Conservation (phyloP, 1,284 basidiomycete species). For the Cerioporus squamosus region DNA sequence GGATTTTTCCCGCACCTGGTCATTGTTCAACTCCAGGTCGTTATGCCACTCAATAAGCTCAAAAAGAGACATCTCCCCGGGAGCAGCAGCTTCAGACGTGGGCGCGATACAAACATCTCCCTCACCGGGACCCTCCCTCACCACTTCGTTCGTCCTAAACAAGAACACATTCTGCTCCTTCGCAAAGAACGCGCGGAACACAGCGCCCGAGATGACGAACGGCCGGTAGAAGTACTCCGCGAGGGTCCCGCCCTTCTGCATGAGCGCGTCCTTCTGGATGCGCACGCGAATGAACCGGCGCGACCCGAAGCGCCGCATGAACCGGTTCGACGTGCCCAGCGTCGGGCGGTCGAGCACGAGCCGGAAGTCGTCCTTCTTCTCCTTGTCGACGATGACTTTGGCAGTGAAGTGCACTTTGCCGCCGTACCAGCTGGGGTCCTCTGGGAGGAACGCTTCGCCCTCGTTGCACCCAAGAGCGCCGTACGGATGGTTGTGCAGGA, state of each 20-base stretch:
- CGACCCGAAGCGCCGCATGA: conserved; percentile 47
- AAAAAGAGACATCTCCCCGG: conserved; percentile 23
- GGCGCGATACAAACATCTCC: no score
- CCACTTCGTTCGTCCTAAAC: conserved; percentile 40
- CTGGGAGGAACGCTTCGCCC: conserved; percentile 1
- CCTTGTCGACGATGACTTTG: conserved; percentile 14
- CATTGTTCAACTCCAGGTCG: conserved; percentile 32
- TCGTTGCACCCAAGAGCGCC: conserved; percentile 36
- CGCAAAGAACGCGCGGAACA: conserved; percentile 45
- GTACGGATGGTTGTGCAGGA: conserved; percentile 27
- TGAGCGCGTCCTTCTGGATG: conserved; percentile 29
- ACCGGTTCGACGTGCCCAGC: conserved; percentile 41
- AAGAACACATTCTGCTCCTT: conserved; percentile 41
- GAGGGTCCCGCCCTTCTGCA: conserved; percentile 22
- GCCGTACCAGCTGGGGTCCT: conserved; percentile 37
- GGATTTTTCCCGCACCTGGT: conserved; percentile 36
- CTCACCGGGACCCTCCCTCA: background rate
- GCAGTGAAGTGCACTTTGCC: conserved; percentile 41
- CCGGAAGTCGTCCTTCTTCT: conserved; percentile 3
- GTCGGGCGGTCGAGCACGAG: conserved; percentile 38
- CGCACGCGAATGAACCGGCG: conserved; percentile 40
- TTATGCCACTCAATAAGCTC: conserved; percentile 42
- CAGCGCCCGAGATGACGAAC: conserved; percentile 38
- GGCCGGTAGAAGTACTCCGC: conserved; percentile 36
- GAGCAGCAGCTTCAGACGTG: background rate